Evolutionary conservation across 2,329 filamentous ascomycete species (phyloP).

Genomic region (Amylocarpus encephaloides): DNA sequence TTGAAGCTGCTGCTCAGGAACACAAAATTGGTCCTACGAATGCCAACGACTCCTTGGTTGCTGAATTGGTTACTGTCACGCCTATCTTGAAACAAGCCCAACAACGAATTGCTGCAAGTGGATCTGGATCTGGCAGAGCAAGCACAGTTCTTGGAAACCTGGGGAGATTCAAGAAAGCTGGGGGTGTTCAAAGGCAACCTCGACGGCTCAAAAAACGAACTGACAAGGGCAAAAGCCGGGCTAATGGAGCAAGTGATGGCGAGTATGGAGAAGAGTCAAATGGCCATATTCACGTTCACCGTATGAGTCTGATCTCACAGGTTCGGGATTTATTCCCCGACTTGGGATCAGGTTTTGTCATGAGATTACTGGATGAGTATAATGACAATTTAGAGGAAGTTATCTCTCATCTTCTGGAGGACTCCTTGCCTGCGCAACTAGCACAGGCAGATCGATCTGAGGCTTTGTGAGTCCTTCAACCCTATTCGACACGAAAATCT

Average conservation of each 20-base stretch:
- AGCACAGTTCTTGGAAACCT: conserved; percentile 56
- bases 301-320: conserved; percentile 77
- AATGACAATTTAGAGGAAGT: conserved; percentile 70
- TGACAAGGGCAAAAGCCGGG: conserved; percentile 59
- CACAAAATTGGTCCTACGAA: conserved; percentile 51
- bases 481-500: not conserved
- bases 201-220: conserved; percentile 47
- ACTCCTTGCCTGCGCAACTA: conserved; percentile 65
- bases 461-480: conserved; percentile 32
- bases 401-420: conserved; percentile 74
- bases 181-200: conserved; percentile 45
- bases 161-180: conserved; percentile 51
- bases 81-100: conserved; percentile 62
- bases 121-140: conserved; percentile 47
- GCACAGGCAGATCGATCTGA: conserved; percentile 57
- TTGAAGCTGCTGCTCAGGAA: conserved; percentile 65
- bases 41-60: conserved; percentile 66
- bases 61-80: conserved; percentile 74
- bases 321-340: conserved; percentile 93
- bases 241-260: conserved; percentile 32
- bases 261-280: conserved; percentile 26
- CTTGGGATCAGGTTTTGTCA: conserved; percentile 74
- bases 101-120: conserved; percentile 44
- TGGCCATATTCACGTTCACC: conserved; percentile 56
- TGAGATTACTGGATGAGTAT: conserved; percentile 74